Base-by-base conservation (phyloP, 169 alveolate genomes). In the Plasmodium inui region DNA sequence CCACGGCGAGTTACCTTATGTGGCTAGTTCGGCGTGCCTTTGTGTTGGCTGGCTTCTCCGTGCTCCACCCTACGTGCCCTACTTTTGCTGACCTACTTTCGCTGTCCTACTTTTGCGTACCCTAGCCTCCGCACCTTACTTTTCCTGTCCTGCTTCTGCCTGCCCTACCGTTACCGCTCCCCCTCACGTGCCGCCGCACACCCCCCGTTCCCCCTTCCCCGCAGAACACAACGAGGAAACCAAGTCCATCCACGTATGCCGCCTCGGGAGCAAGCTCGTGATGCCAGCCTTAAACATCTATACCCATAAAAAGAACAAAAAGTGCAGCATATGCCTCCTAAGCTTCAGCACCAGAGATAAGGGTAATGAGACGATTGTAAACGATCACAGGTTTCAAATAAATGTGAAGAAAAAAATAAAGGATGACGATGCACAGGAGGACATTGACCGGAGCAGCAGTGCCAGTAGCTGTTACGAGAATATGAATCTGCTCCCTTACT, bases 361-460 rank as follows among this genome's bases (percentile, higher is more conserved):
- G 44, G 81, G 19, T 22, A 86, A 78, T 26, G 93, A 86, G 67
- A 86, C 82, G 1, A 86, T 86, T 10, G 9, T 86, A 53, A 86
- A 86, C 39, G 88, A 86, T 46, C 26, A 76, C 19, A 50, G 93
- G 46, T 70, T 86, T 86, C 88, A 86, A 86, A 34, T 86, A 76
- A 74, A 86, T 32, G 41, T 76, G 41, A 86, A 55, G 70, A 86
- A 71, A 37, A 86, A 86, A 53, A 3, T 50, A 53, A 86, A 86
- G 34, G 34, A 55, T 17, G 84, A 86, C 17, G 17, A 26, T 1
- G 19, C 39, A 12, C 44, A 41, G 53, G 26, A 39, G 46, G 93
- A 86, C 6, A 55, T 34, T 34, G 82, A 86, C 22, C 70, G 30
- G 10, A 32, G 46, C 1, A 86, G 50, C 44, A 86, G 71, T 46